Conservation (phyloP, 306 rosid genomes). For the Dalbergia cultrata region DNA sequence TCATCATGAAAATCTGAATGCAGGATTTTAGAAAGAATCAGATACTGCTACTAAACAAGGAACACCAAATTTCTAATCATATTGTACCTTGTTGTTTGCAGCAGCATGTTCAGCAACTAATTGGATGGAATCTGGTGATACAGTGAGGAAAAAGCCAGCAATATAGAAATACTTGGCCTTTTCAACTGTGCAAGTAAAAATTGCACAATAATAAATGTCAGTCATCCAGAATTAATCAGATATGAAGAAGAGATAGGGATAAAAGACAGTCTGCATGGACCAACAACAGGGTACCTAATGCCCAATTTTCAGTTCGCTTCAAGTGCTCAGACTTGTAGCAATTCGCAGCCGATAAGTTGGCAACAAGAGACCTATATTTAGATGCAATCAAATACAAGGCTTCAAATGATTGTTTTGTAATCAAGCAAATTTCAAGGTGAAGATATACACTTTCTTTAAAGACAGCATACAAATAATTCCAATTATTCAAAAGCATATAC, state of each 20-base stretch:
- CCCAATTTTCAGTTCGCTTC: slow-evolving; percentile 87
- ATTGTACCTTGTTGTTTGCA: slow-evolving; percentile 72
- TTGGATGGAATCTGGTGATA: slow-evolving; percentile 87
- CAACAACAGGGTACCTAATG: slow-evolving; percentile 63
- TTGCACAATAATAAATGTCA: slow-evolving; percentile 27
- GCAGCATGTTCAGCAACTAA: slow-evolving; percentile 90
- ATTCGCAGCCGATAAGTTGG: slow-evolving; percentile 88
- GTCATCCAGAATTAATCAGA: not conserved
- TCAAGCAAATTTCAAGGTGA: slow-evolving; percentile 28
- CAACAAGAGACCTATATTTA: slow-evolving; percentile 74
- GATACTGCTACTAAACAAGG: not conserved
- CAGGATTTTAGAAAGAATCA: not conserved
- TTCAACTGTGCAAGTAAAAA: slow-evolving; percentile 64
- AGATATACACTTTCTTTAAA: slow-evolving; percentile 2
- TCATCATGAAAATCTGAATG: slow-evolving; percentile 78
- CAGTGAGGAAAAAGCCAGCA: slow-evolving; percentile 94
- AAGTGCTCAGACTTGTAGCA: slow-evolving; percentile 85
- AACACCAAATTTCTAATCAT: slow-evolving; percentile 6
- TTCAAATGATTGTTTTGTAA: slow-evolving; percentile 31
- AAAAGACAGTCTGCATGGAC: slow-evolving; percentile 1
- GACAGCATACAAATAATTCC: not conserved
- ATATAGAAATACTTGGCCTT: slow-evolving; percentile 85
- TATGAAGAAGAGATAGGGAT: slow-evolving; percentile 2
- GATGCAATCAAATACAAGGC: slow-evolving; percentile 20
- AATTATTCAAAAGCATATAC: not conserved